Evolutionary conservation across 495 filamentous ascomycete genomes (phyloP).

Genomic region (Daldinia caldariorum): DNA sequence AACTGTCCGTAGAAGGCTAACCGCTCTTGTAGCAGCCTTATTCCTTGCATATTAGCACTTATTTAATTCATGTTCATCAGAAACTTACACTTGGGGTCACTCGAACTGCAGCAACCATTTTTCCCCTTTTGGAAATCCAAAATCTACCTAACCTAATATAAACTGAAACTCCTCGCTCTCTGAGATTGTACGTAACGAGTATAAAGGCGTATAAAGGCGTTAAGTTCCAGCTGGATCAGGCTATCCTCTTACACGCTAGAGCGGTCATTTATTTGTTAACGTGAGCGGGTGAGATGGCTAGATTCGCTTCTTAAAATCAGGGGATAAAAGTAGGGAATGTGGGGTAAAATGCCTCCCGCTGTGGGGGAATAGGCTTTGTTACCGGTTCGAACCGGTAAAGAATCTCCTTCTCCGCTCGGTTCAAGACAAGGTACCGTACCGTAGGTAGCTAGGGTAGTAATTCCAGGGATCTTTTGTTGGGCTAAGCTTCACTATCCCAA

Average conservation of each 20-base stretch:
- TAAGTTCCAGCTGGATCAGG: neutral
- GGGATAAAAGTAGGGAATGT: conserved; percentile 28
- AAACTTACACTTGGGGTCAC: conserved; percentile 64
- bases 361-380: conserved; percentile 29
- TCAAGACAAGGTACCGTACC: no score
- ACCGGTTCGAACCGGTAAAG: conserved; percentile 31
- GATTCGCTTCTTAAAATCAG: neutral
- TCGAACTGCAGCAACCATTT: conserved; percentile 66
- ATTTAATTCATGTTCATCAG: no score
- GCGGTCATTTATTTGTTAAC: neutral
- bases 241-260: neutral
- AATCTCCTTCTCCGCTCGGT: conserved; percentile 23
- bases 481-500: neutral
- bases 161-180: neutral
- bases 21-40: conserved; percentile 77
- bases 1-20: conserved; percentile 84
- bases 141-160: neutral
- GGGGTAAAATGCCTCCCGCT: conserved; percentile 34
- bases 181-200: neutral
- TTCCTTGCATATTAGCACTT: conserved; percentile 33
- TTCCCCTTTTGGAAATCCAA: no score
- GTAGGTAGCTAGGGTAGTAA: no score
- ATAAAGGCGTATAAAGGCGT: neutral
- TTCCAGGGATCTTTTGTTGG: conserved; percentile 4
- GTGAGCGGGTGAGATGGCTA: neutral